phyloP scores from a whole-genome alignment of 2,329 filamentous ascomycete genomes.

The Diaporthe sp. region DNA sequence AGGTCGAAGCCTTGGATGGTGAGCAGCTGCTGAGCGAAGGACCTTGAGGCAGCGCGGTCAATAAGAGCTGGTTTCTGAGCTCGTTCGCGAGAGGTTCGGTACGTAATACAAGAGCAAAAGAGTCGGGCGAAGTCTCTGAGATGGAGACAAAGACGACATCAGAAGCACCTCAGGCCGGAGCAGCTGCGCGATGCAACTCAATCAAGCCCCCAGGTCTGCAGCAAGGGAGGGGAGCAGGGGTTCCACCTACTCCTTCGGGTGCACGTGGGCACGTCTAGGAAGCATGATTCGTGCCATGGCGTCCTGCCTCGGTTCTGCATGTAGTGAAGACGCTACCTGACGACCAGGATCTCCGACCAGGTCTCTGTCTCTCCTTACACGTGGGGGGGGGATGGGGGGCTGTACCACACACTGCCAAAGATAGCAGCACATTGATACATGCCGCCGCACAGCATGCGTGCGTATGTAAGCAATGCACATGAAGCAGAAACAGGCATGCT shows the following conservation, averaged over 20 bases:
- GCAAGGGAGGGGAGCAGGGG: constrained; percentile 23
- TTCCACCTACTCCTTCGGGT: constrained; percentile 23
- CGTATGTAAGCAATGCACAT: background rate
- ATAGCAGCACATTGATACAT: background rate
- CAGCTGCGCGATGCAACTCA: constrained; percentile 18
- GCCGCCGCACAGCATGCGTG: background rate
- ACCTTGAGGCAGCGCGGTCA: background rate
- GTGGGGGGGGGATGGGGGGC: background rate
- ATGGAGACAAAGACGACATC: constrained; percentile 1
- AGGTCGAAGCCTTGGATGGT: background rate
- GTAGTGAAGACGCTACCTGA: background rate
- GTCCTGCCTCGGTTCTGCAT: background rate
- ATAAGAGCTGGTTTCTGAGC: background rate
- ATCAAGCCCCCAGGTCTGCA: constrained; percentile 21
- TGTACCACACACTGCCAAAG: background rate
- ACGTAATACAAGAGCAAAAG: background rate
- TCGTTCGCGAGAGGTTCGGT: background rate
- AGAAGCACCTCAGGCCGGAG: constrained; percentile 12
- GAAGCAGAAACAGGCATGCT: background rate
- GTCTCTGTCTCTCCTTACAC: background rate
- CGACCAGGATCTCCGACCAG: constrained; percentile 4
- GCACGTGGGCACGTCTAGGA: constrained; percentile 18
- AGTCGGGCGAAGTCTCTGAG: background rate
- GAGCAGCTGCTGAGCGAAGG: background rate
- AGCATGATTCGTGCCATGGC: constrained; percentile 9